These are phyloP conservation scores for Malania oleifera DNA, from an alignment of 164 flowering plant species.

Conservation along the genomic window DNA sequence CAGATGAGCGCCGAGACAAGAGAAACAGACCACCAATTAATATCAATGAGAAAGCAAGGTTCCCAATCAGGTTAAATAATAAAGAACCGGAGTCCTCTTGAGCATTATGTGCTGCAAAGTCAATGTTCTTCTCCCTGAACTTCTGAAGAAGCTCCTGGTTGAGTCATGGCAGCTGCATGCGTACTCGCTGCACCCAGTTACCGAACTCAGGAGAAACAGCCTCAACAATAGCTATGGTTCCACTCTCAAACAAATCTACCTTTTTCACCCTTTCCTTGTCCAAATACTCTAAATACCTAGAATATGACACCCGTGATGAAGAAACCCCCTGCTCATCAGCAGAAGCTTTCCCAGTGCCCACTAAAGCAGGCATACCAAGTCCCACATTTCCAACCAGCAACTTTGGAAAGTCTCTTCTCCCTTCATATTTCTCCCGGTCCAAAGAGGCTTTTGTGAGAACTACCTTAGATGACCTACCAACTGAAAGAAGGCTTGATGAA, in stretches of 20 bases:
- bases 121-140: slow-evolving; percentile 88
- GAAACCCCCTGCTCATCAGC: slow-evolving; percentile 98
- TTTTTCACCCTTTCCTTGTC: slow-evolving; percentile 77
- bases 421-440: slow-evolving; percentile 46
- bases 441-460: slow-evolving; percentile 49
- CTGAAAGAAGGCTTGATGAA: slow-evolving; percentile 32
- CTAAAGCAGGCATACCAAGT: slow-evolving; percentile 46
- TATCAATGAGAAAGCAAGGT: slow-evolving; percentile 76
- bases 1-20: slow-evolving; percentile 79
- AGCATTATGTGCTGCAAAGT: slow-evolving; percentile 91
- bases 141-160: slow-evolving; percentile 91
- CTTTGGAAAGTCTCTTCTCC: slow-evolving; percentile 76
- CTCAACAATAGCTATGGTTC: slow-evolving; percentile 95
- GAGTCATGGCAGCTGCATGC: slow-evolving; percentile 89
- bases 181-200: slow-evolving; percentile 81
- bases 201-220: slow-evolving; percentile 87
- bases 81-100: slow-evolving; percentile 85
- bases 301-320: slow-evolving; percentile 91
- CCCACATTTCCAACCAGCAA: slow-evolving; percentile 75
- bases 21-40: slow-evolving; percentile 84
- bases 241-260: slow-evolving; percentile 90
- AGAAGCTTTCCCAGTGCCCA: slow-evolving; percentile 53
- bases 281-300: slow-evolving; percentile 84
- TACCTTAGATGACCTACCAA: slow-evolving; percentile 32
- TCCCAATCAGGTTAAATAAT: slow-evolving; percentile 71